These are phyloP conservation scores for Takashimella koratensis DNA, from an alignment of 1,284 basidiomycete species.

Conservation along the genomic window DNA sequence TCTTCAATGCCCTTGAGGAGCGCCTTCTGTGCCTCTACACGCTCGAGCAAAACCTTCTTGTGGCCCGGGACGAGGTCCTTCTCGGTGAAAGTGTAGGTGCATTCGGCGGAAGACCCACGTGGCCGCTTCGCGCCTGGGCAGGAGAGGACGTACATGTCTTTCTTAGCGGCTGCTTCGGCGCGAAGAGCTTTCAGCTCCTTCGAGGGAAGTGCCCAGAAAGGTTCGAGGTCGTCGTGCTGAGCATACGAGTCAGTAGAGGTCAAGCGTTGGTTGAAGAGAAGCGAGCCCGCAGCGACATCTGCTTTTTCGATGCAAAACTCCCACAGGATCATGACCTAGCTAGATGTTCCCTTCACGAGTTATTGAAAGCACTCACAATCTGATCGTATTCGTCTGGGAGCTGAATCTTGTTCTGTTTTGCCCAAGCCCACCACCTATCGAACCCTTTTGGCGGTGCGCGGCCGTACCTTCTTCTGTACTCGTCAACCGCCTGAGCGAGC, in stretches of 20 bases:
- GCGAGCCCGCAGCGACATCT: too few relatives aligned
- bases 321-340: slow-evolving; percentile 1
- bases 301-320: too few relatives aligned
- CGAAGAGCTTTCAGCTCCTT: slow-evolving; percentile 19
- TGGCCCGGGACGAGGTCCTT: slow-evolving; percentile 34
- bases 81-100: slow-evolving; percentile 24
- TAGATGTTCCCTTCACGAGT: neutral
- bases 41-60: slow-evolving; percentile 21
- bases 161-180: slow-evolving; percentile 16
- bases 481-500: slow-evolving; percentile 45
- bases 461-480: slow-evolving; percentile 48
- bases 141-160: slow-evolving; percentile 42
- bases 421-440: slow-evolving; percentile 44
- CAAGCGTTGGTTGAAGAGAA: too few relatives aligned
- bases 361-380: slow-evolving; percentile 31
- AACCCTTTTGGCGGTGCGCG: slow-evolving; percentile 46
- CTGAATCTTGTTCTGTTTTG: slow-evolving; percentile 29
- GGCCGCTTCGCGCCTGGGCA: slow-evolving; percentile 21
- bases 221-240: slow-evolving; percentile 43
- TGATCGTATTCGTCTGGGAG: slow-evolving; percentile 49
- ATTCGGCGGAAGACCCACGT: slow-evolving; percentile 11
- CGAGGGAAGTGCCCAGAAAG: slow-evolving; percentile 40
- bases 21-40: slow-evolving; percentile 34
- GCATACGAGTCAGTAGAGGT: too few relatives aligned
- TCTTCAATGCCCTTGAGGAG: slow-evolving; percentile 31